Base-by-base conservation (phyloP, 2,329 filamentous ascomycete species). In the Arthrobotrys megalospora region DNA sequence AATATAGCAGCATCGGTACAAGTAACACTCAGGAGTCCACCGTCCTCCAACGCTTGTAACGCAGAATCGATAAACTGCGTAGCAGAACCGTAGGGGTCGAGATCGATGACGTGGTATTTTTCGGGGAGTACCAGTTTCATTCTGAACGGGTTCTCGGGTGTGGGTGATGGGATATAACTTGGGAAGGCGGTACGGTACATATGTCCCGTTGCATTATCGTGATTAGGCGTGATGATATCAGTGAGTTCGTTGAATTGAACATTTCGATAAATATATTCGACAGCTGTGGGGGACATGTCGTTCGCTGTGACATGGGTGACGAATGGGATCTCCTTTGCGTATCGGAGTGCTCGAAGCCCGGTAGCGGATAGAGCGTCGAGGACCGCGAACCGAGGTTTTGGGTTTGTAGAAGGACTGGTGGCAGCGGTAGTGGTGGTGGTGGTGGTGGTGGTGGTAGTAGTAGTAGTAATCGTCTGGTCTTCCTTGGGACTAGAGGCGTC, bases 1-100 rank as follows among this genome's bases (percentile, higher is more conserved):
- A 94, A 99, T 1, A 99, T 93, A 8, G 92, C 94, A 8, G 95
- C 94, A 84, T 99, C 96, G 0, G 96, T 99, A 85, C 96, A 99
- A 1, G 96, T 99, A 4, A 99, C 92, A 83, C 94, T 97, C 3
- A 99, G 88, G 45, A 99, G 87, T 3, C 96, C 96, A 0, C 95
- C 95, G 81, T 97, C 93, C 6, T 97, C 89, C 7, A 82, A 45
- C 0, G 93, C 90, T 85, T 97, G 94, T 7, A 99, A 87, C 0
- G 96, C 94, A 0, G 93, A 91, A 83, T 99, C 96, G 67, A 99
- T 88, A 84, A 99, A 99, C 0, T 93, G 92, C 8, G 93, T 93
- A 0, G 95, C 96, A 0, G 93, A 96, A 48, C 96, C 96, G 82
- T 99, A 99, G 0, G 96, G 96, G 83, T 99, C 96, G 34, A 99